Evolutionary conservation across 2,329 filamentous ascomycete species (phyloP), one percentile per base, ranked within the genome.

Genomic region (Aureobasidium leucospermi): DNA sequence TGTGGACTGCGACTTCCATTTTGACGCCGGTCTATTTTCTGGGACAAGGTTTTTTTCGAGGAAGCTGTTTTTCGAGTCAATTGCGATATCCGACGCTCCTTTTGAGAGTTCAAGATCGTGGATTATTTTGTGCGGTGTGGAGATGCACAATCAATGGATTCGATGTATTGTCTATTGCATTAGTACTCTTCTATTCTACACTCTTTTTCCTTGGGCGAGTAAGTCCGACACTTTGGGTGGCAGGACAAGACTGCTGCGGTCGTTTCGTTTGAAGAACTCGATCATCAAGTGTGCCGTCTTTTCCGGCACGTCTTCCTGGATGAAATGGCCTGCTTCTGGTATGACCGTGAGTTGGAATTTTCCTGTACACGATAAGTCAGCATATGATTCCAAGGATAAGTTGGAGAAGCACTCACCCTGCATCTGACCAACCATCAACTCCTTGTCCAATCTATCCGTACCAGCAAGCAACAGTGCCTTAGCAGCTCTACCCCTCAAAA

Each of bases 311-410:
- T 99, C 94, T 73, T 99, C 94, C 65, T 99, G 94, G 59, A 99
- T 85, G 69, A 99, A 99, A 72, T 99, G 94, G 0, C 94, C 94
- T 1, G 94, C 91, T 70, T 96, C 90, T 0, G 94, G 92, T 67
- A 97, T 89, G 6, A 99, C 92, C 66, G 96, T 89, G 47, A 99
- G 78, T 60, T 96, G 91, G 70, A 97, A 99, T 79, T 97, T 97
- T 5, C 92, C 78, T 87, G 85, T 23, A 31, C 15, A 55, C 6
- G 3, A 19, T 3, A 36, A 19, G 23, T 53, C 5, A 51, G 46
- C 8, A 39, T 38, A 13, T n/a, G 49, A 9, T 7, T 1, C 1
- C 7, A 3, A 34, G 10, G 38, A 8, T 15, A 38, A 52, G 13
- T n/a, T 13, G 41, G 11, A 29, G 9, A 23, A 15, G 60, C 58